Conservation (phyloP, 805 yeast species). For the Candida ortonii region DNA sequence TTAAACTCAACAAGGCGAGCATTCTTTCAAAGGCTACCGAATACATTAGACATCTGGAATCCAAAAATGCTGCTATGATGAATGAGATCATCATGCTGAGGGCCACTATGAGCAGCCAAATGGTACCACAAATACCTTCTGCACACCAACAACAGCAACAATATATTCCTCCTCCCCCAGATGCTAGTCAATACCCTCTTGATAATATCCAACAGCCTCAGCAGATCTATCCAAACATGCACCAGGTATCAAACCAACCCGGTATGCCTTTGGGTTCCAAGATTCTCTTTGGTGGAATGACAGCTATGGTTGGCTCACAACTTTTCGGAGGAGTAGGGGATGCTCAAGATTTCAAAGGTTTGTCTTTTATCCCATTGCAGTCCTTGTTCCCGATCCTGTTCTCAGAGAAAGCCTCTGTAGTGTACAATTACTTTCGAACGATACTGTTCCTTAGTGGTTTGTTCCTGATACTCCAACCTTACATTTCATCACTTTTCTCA, state of each 20-base stretch:
- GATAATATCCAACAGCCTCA: conserved; percentile 1
- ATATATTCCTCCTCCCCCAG: conserved; percentile 4
- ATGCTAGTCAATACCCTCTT: conserved; percentile 1
- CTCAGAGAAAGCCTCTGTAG: conserved; percentile 14
- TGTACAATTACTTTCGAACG: conserved; percentile 13
- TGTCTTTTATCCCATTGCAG: conserved; percentile 25
- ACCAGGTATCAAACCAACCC: conserved; percentile 2
- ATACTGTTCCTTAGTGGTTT: conserved; percentile 23
- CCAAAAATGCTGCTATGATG: conserved; percentile 48
- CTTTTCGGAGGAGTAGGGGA: conserved; percentile 18
- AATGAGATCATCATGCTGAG: conserved; percentile 53
- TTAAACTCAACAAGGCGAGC: conserved; percentile 74
- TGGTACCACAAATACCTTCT: conserved; percentile 13
- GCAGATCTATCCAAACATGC: conserved; percentile 1
- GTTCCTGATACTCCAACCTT: conserved; percentile 17
- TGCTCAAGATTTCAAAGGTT: conserved; percentile 22
- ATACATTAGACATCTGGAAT: conserved; percentile 70
- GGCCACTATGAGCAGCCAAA: conserved; percentile 15
- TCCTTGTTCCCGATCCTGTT: conserved; percentile 25
- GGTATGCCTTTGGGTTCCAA: conserved; percentile 26
- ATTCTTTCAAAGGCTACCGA: conserved; percentile 77
- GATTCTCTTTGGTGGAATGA: conserved; percentile 34
- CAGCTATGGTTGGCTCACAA: conserved; percentile 34
- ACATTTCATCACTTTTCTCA: conserved; percentile 1
- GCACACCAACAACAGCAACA: conserved; percentile 7